Evolutionary conservation across 371 early-diverging fungal genomes (phyloP).

Genomic region (Batrachochytrium dendrobatidis): DNA sequence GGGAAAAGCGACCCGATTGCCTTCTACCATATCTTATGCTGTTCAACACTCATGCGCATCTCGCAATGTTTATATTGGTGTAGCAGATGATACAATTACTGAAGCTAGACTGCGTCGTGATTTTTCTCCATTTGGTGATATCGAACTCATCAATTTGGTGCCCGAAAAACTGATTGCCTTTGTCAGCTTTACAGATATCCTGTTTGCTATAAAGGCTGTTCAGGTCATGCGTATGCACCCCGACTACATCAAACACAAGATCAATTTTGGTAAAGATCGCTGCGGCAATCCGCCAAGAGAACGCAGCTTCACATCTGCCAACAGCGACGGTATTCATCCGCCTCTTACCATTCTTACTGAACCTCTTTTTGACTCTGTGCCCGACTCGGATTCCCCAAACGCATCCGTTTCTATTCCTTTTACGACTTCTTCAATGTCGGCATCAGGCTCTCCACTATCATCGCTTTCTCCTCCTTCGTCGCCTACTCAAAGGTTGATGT

Average conservation of each 20-base stretch:
- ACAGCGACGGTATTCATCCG: no score
- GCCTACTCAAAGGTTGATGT: background rate
- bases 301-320: background rate
- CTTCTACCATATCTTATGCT: slow-evolving; percentile 47
- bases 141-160: slow-evolving; percentile 41
- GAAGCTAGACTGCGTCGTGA: slow-evolving; percentile 36
- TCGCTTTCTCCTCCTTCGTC: background rate
- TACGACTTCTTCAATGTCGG: background rate
- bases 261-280: slow-evolving; percentile 47
- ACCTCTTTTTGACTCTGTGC: background rate
- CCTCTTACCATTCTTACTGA: background rate
- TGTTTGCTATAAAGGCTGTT: slow-evolving; percentile 33
- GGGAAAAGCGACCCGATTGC: slow-evolving; percentile 61
- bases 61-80: slow-evolving; percentile 45
- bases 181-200: slow-evolving; percentile 41
- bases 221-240: slow-evolving; percentile 18
- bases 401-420: background rate
- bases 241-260: slow-evolving; percentile 24
- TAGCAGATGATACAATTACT: slow-evolving; percentile 26
- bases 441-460: background rate
- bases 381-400: background rate
- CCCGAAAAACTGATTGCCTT: slow-evolving; percentile 41
- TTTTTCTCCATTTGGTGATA: slow-evolving; percentile 38
- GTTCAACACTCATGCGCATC: slow-evolving; percentile 50
- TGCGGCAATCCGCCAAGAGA: slow-evolving; percentile 37